phyloP scores from a whole-genome alignment of 345 rosid species.

The Alliaria petiolata region DNA sequence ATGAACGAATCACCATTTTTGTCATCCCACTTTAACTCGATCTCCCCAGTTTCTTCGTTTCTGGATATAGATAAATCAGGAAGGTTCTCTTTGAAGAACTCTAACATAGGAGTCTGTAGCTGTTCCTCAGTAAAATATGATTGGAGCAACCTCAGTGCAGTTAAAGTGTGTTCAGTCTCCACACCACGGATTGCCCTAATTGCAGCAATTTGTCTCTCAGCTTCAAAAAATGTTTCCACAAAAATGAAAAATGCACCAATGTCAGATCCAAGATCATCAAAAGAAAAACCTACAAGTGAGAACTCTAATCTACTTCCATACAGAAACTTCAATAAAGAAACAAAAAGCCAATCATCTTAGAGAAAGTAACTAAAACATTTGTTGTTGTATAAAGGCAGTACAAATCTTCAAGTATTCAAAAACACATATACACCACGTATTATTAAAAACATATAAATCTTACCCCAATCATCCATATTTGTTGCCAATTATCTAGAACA shows the following conservation, averaged over 20 bases:
- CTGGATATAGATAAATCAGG: conserved; percentile 44
- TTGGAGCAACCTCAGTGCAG: conserved; percentile 55
- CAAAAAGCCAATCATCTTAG: not conserved
- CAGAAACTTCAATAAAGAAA: not conserved
- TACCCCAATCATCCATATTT: conserved; percentile 29
- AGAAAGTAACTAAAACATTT: not conserved
- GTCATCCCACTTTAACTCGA: conserved; percentile 51
- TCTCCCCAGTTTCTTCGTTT: conserved; percentile 45
- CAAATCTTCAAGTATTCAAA: not conserved
- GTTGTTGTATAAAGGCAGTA: too few species aligned
- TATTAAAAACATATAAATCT: too few species aligned
- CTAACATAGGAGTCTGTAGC: conserved; percentile 45
- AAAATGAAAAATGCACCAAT: too few species aligned
- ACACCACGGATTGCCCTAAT: conserved; percentile 71
- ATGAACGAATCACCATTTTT: conserved; percentile 28
- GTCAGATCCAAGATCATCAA: not conserved
- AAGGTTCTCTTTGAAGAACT: conserved; percentile 61
- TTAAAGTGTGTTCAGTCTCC: conserved; percentile 56
- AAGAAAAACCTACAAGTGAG: not conserved
- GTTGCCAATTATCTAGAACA: not conserved
- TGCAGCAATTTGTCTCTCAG: conserved; percentile 63
- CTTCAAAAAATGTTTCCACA: conserved; percentile 29
- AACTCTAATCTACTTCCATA: not conserved
- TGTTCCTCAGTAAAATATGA: conserved; percentile 56
- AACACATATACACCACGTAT: too few species aligned